These are phyloP conservation scores for Chlamydomonas eustigma DNA, from an alignment of 139 green algal species.

Conservation along the genomic window DNA sequence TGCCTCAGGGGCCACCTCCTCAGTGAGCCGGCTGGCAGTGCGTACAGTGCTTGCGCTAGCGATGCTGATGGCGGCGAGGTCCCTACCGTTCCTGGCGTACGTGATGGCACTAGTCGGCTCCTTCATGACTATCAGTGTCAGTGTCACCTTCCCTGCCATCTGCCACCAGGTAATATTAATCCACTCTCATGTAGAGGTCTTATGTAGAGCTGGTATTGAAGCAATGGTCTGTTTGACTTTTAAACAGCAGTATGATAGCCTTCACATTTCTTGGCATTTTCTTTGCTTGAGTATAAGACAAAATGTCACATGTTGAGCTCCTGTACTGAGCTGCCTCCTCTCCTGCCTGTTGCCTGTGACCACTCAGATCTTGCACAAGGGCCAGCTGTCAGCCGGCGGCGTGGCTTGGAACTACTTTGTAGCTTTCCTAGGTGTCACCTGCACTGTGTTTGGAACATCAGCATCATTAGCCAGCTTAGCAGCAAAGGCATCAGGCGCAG, in stretches of 20 bases:
- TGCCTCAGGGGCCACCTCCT: not conserved
- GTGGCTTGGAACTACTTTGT: conserved; percentile 37
- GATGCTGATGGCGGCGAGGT: conserved; percentile 35
- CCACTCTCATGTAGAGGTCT: not conserved
- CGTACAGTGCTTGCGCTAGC: conserved; percentile 36
- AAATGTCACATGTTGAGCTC: too few species aligned
- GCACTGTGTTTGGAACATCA: conserved; percentile 31
- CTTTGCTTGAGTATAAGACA: too few species aligned
- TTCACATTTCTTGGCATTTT: too few species aligned
- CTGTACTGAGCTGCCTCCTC: too few species aligned
- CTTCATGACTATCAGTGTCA: conserved; percentile 49
- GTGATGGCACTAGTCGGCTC: conserved; percentile 49
- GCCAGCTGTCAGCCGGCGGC: not conserved
- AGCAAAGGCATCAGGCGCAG: conserved; percentile 36
- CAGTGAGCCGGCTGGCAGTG: conserved; percentile 21
- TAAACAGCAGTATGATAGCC: not conserved
- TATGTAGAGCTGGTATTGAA: not conserved
- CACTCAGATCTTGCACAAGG: conserved; percentile 24
- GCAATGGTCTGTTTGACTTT: not conserved
- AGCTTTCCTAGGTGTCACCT: conserved; percentile 27
- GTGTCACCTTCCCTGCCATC: conserved; percentile 49
- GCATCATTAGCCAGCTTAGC: conserved; percentile 31
- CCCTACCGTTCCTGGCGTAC: conserved; percentile 50
- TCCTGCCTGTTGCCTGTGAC: conserved; percentile 44
- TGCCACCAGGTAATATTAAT: conserved; percentile 47